A percentile compares a stretch with the other conserved stretches of the same genome.
phyloP scores from a whole-genome alignment of 106 monocot species.

The Allium fistulosum region DNA sequence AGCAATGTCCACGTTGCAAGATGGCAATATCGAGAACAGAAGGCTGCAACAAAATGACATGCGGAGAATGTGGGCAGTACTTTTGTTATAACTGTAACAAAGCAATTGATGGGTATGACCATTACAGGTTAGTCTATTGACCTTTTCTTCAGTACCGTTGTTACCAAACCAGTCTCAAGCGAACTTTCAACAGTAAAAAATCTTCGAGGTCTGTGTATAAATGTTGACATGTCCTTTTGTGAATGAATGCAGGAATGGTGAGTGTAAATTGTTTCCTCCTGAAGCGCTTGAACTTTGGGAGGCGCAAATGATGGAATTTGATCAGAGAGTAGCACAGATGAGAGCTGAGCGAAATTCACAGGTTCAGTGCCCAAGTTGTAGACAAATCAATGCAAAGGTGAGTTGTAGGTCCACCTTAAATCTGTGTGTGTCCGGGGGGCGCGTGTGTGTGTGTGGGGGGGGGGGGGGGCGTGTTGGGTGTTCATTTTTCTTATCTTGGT shows the following conservation, averaged over 20 bases:
- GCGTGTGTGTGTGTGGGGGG: neutral
- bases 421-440: neutral
- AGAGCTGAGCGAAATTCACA: conserved; percentile 10
- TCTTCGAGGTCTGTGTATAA: too few species aligned
- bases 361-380: conserved; percentile 34
- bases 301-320: conserved; percentile 21
- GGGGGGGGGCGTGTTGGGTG: too few species aligned
- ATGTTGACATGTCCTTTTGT: too few species aligned
- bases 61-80: conserved; percentile 49
- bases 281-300: conserved; percentile 42
- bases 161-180: neutral
- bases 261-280: conserved; percentile 32
- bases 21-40: conserved; percentile 60
- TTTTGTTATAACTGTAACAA: conserved; percentile 56
- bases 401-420: neutral
- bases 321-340: conserved; percentile 18
- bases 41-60: conserved; percentile 80
- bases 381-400: conserved; percentile 39
- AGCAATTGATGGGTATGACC: conserved; percentile 62
- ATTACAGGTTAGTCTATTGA: conserved; percentile 36
- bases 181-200: too few species aligned
- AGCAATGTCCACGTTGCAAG: conserved; percentile 65
- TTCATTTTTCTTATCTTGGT: too few species aligned
- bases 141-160: neutral
- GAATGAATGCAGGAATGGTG: neutral